Base-by-base conservation (phyloP, 305 asterid genomes). In the Striga hermonthica region DNA sequence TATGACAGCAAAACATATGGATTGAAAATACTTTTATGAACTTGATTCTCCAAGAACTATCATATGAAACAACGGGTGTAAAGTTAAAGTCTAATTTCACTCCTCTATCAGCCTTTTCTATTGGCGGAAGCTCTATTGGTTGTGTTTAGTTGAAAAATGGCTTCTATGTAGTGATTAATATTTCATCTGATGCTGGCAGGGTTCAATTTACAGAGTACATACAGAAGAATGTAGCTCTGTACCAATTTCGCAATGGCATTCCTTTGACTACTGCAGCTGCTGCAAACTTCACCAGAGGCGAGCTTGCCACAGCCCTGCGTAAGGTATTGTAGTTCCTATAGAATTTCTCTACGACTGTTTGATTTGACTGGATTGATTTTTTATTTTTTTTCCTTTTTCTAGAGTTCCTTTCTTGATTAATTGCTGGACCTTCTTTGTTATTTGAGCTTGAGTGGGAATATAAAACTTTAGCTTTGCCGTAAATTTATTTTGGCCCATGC, bases 161-260 rank as follows among this genome's bases (percentile, higher is more conserved):
- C 35, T 16, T 4, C 16, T 41, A 12, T 70, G 43, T 15, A 39
- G 6, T 36, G 54, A 34, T 72, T 53, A 38, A 28, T 49, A 60
- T 36, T 34, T 56, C 9, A 28, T 55, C 40, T 40, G 66, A 34
- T 77, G 38, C 67, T 59, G 9, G 64, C 74, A 93, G 99, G 86
- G 95, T 83, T 71, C 96, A 93, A 79, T 93, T 93, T 66, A 93
- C 96, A 7, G 98, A 93, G 82, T 93, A 83, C 75, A 76, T 93
- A 48, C 99, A 93, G 79, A 93, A 93, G 84, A 93, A 93, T 70
- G 97, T 93, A 54, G 79, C 99, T 1, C 55, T 93, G 72, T 93
- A 93, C 74, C 99, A 93, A 69, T 93, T 90, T 58, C 90, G 97
- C 5, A 93, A 93, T 72, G 99, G 99, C 65, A 93, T 93, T 74